These are phyloP conservation scores for Shiraia bambusicola DNA, from an alignment of 2,329 filamentous ascomycete genomes.

Conservation along the genomic window DNA sequence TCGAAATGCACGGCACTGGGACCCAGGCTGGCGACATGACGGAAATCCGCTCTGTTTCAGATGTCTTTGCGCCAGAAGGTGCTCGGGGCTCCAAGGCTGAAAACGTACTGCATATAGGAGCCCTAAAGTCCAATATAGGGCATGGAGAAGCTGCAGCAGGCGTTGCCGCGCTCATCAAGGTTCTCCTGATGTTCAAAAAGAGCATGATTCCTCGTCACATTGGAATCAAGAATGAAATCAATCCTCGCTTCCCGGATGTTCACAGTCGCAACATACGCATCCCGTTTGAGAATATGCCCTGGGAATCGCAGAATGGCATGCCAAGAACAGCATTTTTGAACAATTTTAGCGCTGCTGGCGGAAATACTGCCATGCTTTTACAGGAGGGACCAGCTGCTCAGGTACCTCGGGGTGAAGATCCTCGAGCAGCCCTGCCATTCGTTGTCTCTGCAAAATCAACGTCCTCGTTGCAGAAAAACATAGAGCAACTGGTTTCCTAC, in stretches of 20 bases:
- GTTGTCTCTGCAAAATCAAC: slow-evolving; percentile 13
- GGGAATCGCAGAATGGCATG: slow-evolving; percentile 17
- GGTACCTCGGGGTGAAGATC: slow-evolving; percentile 4
- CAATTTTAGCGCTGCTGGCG: slow-evolving; percentile 44
- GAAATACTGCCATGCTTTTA: slow-evolving; percentile 38
- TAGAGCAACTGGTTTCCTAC: slow-evolving; percentile 7
- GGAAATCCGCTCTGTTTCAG: slow-evolving; percentile 27
- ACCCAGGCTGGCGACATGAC: slow-evolving; percentile 33
- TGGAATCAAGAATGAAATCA: slow-evolving; percentile 66
- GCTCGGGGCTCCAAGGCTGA: slow-evolving; percentile 3
- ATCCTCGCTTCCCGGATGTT: slow-evolving; percentile 62
- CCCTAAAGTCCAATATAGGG: slow-evolving; percentile 40
- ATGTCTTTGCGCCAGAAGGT: slow-evolving; percentile 12
- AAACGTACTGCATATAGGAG: slow-evolving; percentile 27
- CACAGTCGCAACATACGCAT: slow-evolving; percentile 61
- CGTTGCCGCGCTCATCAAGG: slow-evolving; percentile 36
- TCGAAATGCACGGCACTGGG: slow-evolving; percentile 39
- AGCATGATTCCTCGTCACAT: slow-evolving; percentile 24
- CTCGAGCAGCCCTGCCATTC: slow-evolving; percentile 14
- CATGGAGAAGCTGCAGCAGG: slow-evolving; percentile 41
- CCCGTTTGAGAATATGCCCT: slow-evolving; percentile 6
- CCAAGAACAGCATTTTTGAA: slow-evolving; percentile 31
- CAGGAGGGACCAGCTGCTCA: slow-evolving; percentile 16
- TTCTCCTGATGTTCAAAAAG: slow-evolving; percentile 34
- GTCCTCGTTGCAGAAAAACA: slow-evolving; percentile 13